These are phyloP conservation scores for Pistacia vera DNA, from an alignment of 345 rosid species.

Conservation along the genomic window DNA sequence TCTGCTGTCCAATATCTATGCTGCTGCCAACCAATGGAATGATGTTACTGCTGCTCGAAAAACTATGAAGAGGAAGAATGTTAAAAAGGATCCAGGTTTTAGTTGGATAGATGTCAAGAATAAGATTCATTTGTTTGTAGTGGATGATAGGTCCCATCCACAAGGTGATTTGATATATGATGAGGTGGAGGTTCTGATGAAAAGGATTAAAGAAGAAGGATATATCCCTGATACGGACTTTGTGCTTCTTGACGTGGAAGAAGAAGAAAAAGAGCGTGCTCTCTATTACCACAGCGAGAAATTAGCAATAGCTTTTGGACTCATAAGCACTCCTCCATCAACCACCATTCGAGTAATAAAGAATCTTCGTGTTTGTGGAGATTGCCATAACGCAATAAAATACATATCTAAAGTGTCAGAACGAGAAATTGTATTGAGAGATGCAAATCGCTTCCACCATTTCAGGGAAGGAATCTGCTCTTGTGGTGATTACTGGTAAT, in stretches of 20 bases:
- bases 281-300: slow-evolving; percentile 51
- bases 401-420: slow-evolving; percentile 43
- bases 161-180: slow-evolving; percentile 36
- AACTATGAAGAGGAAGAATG: slow-evolving; percentile 45
- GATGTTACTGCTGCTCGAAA: slow-evolving; percentile 42
- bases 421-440: slow-evolving; percentile 54
- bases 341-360: slow-evolving; percentile 44
- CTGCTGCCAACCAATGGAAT: slow-evolving; percentile 54
- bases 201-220: slow-evolving; percentile 52
- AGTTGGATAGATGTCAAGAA: slow-evolving; percentile 65
- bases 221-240: slow-evolving; percentile 52
- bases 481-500: slow-evolving; percentile 43
- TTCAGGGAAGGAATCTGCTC: slow-evolving; percentile 52
- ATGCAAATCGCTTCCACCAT: slow-evolving; percentile 53
- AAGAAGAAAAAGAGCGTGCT: slow-evolving; percentile 54
- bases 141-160: slow-evolving; percentile 51
- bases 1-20: slow-evolving; percentile 58
- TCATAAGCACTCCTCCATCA: slow-evolving; percentile 44
- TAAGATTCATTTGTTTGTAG: slow-evolving; percentile 51
- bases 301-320: slow-evolving; percentile 51
- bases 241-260: slow-evolving; percentile 53
- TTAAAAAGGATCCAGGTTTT: slow-evolving; percentile 65
- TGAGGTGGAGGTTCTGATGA: slow-evolving; percentile 42
- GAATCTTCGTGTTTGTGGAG: slow-evolving; percentile 52
- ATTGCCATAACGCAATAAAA: slow-evolving; percentile 49